Percentiles rank a stretch among this genome's conserved stretches.
Conservation (phyloP, 2,329 filamentous ascomycete species). For the Nigrospora sphaerica region DNA sequence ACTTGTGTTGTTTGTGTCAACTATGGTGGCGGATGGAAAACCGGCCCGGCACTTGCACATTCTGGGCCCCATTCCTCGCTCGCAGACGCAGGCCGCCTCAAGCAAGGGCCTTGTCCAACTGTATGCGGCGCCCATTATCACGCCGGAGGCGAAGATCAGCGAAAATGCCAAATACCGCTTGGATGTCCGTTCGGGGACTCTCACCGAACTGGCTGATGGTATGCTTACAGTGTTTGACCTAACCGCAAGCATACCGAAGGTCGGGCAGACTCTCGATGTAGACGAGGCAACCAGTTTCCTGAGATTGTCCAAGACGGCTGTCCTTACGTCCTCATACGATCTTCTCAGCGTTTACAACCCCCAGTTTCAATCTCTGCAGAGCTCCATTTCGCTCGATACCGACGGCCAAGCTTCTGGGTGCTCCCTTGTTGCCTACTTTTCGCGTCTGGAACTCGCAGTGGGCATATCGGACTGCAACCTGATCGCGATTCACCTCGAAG, state of each 20-base stretch:
- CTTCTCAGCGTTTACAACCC: constrained; percentile 61
- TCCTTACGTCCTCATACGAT: constrained; percentile 52
- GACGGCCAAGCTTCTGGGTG: constrained; percentile 29
- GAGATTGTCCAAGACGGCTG: constrained; percentile 57
- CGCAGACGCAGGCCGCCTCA: constrained; percentile 5
- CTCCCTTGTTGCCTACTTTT: constrained; percentile 53
- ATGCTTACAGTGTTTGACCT: constrained; percentile 57
- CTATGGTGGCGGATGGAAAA: constrained; percentile 17
- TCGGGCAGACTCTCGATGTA: constrained; percentile 46
- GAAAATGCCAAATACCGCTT: constrained; percentile 37
- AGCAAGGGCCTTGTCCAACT: constrained; percentile 17
- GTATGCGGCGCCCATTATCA: constrained; percentile 15
- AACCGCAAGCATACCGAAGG: constrained; percentile 52
- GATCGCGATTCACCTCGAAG: constrained; percentile 63
- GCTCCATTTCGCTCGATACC: constrained; percentile 36
- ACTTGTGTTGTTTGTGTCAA: constrained; percentile 45
- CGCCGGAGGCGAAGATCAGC: constrained; percentile 4
- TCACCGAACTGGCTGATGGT: constrained; percentile 52
- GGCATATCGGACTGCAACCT: constrained; percentile 58
- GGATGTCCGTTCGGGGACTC: constrained; percentile 54
- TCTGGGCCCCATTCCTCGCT: constrained; percentile 13
- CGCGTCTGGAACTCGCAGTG: constrained; percentile 59
- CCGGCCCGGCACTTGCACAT: constrained; percentile 19
- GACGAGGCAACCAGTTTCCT: constrained; percentile 54
- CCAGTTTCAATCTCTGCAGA: constrained; percentile 56